These are phyloP conservation scores for Camellia sinensis DNA, from an alignment of 148 eudicot species.

Conservation along the genomic window DNA sequence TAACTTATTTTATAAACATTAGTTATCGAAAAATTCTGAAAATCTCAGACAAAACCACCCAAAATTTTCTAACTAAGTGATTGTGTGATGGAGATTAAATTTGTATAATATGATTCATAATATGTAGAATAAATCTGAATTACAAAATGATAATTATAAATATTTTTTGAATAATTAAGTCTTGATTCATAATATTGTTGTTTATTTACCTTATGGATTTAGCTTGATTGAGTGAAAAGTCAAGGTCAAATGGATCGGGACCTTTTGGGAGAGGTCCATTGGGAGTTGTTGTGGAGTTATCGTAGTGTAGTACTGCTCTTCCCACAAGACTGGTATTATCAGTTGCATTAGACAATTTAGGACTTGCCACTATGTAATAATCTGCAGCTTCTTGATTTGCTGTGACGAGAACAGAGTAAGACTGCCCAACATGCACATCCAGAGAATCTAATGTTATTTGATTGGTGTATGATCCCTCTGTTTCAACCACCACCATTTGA, in stretches of 20 bases:
- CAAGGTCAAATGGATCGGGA: conserved; percentile 36
- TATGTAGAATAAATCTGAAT: too few species aligned
- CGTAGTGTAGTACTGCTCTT: conserved; percentile 34
- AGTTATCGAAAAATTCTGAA: too few species aligned
- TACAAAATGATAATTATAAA: too few species aligned
- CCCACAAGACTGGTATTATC: conserved; percentile 20
- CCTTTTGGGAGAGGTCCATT: conserved; percentile 33
- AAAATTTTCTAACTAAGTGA: too few species aligned
- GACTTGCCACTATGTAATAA: conserved; percentile 46
- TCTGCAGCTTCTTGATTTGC: conserved; percentile 31
- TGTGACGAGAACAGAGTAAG: conserved; percentile 40
- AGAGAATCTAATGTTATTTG: conserved; percentile 34
- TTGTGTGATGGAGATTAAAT: too few species aligned
- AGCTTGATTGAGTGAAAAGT: conserved; percentile 35
- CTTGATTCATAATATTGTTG: too few species aligned
- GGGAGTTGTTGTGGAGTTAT: conserved; percentile 16
- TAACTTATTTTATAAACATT: too few species aligned
- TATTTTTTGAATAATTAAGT: too few species aligned
- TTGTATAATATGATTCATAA: too few species aligned
- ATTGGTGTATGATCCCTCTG: conserved; percentile 40
- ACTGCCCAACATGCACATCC: conserved; percentile 42
- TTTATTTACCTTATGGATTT: conserved; percentile 30
- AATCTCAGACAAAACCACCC: too few species aligned
- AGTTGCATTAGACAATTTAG: conserved; percentile 21
- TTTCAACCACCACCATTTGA: conserved; percentile 36